Evolutionary conservation across 148 eudicot genomes (phyloP), one percentile per base, ranked within the genome.

Genomic region (Nepenthes gracilis): DNA sequence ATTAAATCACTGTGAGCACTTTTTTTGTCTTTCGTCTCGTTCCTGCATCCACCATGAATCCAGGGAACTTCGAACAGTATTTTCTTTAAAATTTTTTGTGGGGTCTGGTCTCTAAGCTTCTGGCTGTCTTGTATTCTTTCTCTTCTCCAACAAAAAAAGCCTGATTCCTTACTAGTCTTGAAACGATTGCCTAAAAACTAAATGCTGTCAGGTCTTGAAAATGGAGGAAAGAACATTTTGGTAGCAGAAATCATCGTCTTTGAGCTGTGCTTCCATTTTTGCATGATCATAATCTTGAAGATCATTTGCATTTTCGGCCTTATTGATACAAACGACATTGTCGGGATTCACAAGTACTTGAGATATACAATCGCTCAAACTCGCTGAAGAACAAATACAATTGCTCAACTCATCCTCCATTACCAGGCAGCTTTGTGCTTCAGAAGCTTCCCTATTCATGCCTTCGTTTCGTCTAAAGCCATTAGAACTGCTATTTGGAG

Each of bases 11-110:
- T 8, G 6, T 40, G 45, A 40, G 45, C 45, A 3, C 45, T 8
- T 40, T 8, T 8, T 40, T 8, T 1, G 1, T 40, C 45, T 40
- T 40, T 40, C 1, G 45, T 4, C 45, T 40, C 45, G 8, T 4
- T 4, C 45, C 0, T 3, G 45, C 45, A 40, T 4, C 45, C 55
- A 52, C 55, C 2, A n/a, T n/a, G 55, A 12, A 52, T 52, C 55
- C 4, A 2, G 40, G 93, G 72, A 55, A 89, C 85, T 72, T 89
- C 85, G 61, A 77, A 61, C 33, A 89, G 68, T 13, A 80, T 76
- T 47, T 73, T 81, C 85, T 89, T 89, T 54, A 85, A 71, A 57
- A 83, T 47, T 57, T 61, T 72, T 47, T 89, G 96, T n/a, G 85
- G 35, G 55, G 55, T 61, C 57, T 72, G 67, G 62, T 60, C 43